Conservation (phyloP, 108 stramenopile species). For the Craspedostauros australis region DNA sequence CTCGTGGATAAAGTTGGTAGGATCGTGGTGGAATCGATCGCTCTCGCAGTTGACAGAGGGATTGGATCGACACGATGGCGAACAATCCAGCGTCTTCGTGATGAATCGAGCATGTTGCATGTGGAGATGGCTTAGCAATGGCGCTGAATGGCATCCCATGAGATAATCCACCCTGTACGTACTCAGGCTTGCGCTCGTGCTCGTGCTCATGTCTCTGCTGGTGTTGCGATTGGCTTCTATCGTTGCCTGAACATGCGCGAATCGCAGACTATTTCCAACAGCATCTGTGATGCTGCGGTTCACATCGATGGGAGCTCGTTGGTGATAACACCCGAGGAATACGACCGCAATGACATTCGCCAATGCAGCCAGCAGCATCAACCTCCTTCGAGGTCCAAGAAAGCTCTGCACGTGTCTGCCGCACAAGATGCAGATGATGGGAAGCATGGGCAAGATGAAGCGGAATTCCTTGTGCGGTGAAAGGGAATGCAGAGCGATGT, state of each 20-base stretch:
- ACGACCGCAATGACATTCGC: slow-evolving; percentile 36
- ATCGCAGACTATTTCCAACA: slow-evolving; percentile 14
- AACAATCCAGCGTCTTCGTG: slow-evolving; percentile 72
- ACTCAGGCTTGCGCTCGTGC: too few relatives aligned
- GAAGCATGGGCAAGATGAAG: slow-evolving; percentile 86
- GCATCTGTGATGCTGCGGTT: slow-evolving; percentile 43
- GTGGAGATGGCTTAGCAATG: slow-evolving; percentile 76
- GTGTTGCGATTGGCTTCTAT: slow-evolving; percentile 1
- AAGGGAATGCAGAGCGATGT: slow-evolving; percentile 68
- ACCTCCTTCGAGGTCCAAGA: background rate
- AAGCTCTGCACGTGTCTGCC: slow-evolving; percentile 31
- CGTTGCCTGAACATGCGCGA: background rate
- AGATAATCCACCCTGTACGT: slow-evolving; percentile 56
- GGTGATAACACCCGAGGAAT: slow-evolving; percentile 64
- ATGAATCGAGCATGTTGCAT: slow-evolving; percentile 26
- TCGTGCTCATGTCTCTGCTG: too few relatives aligned
- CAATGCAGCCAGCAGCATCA: slow-evolving; percentile 5
- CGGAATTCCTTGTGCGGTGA: slow-evolving; percentile 95
- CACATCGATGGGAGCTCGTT: slow-evolving; percentile 64
- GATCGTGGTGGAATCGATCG: slow-evolving; percentile 58
- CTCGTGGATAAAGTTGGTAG: slow-evolving; percentile 41
- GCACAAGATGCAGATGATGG: slow-evolving; percentile 68
- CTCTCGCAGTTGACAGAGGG: slow-evolving; percentile 57
- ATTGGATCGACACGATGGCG: slow-evolving; percentile 58
- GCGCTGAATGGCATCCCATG: slow-evolving; percentile 82